Conservation (phyloP, 306 rosid species). For the Castanopsis chinensis region DNA sequence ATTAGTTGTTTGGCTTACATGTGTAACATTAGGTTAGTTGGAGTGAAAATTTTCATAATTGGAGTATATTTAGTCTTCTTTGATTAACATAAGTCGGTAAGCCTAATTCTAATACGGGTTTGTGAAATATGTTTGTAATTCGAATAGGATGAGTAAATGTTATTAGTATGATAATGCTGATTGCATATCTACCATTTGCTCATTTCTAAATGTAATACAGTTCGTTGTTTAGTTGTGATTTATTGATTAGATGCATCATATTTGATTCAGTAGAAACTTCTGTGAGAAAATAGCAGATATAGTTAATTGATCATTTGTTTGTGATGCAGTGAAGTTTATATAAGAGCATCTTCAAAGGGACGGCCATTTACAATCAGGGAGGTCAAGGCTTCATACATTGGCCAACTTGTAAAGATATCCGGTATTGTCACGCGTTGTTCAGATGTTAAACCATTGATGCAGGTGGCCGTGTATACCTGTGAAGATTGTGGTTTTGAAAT, state of each 20-base stretch:
- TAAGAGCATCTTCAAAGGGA: conserved; percentile 83
- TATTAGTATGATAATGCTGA: not conserved
- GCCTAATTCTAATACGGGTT: not conserved
- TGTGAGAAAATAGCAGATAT: not conserved
- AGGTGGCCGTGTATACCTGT: conserved; percentile 96
- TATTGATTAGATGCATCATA: no score
- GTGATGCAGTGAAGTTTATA: conserved; percentile 80
- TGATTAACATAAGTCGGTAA: not conserved
- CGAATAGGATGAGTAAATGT: not conserved
- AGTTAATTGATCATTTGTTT: not conserved
- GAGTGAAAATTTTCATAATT: not conserved
- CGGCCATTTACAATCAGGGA: conserved; percentile 92
- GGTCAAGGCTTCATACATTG: conserved; percentile 90
- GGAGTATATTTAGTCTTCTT: not conserved
- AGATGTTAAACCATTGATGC: conserved; percentile 96
- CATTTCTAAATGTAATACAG: no score
- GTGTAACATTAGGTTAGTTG: not conserved
- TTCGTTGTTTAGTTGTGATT: no score
- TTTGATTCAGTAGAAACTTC: no score
- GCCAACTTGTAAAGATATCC: conserved; percentile 89
- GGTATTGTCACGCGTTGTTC: conserved; percentile 96
- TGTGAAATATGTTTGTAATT: not conserved
- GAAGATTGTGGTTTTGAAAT: conserved; percentile 99
- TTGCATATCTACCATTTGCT: not conserved
- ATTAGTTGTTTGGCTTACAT: conserved; percentile 3